Evolutionary conservation across 1,139 yeast genomes (phyloP), one percentile per base, ranked within the genome.

Genomic region (Debaryomyces subglobosus): DNA sequence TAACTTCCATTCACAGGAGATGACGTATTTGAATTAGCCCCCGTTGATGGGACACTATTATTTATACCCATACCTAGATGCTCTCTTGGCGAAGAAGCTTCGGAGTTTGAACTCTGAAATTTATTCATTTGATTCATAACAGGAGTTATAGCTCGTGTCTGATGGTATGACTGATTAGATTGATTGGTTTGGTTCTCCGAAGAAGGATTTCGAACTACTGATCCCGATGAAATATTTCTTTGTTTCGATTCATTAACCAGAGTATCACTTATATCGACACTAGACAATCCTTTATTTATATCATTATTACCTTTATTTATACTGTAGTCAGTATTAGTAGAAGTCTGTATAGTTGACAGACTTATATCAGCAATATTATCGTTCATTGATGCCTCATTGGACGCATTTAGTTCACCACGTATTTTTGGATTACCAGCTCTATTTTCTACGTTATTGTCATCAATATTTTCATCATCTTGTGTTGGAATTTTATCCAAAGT

Each of bases 111-210:
- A 7, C 52, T 38, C 12, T 41, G 44, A 47, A 56, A 59, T 25
- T 53, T 57, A 36, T 51, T 48, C 16, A 53, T 50, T 36, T 57
- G 62, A 41, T 65, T 68, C 45, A 65, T 44, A 1, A 68, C 59
- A 1, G 77, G 77, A 1, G 75, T 70, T 45, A 70, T 66, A 7
- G 74, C 74, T 12, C 71, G 64, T 1, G 75, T 68, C 45, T 66
- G 67, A 52, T 66, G 61, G 49, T 61, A 63, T 36, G 48, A 34
- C 23, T 34, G 39, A 1, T 60, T 53, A 25, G 48, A 46, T 18
- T 53, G 55, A 18, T 61, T 50, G 25, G 49, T 36, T 24, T 49
- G 48, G 32, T 55, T 57, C 4, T 55, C 52, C 29, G 59, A 58
- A 2, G 55, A 53, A 5, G 65, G 65, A 42, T 64, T 64, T 43